Evolutionary conservation across 148 eudicot species (phyloP).

Genomic region (Silene latifolia): DNA sequence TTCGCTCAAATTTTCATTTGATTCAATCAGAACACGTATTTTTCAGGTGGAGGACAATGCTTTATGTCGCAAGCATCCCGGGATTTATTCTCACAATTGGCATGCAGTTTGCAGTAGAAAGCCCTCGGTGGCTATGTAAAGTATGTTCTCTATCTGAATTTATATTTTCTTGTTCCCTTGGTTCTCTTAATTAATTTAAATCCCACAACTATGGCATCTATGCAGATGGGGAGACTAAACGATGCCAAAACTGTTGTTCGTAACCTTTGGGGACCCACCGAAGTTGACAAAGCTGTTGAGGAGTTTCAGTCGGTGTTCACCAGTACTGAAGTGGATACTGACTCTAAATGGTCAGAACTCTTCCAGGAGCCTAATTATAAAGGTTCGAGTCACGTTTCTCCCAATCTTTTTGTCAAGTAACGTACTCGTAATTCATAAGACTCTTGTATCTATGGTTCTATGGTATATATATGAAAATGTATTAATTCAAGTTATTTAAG

Average conservation of each 20-base stretch:
- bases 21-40: not conserved
- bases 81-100: slow-evolving; percentile 62
- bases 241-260: slow-evolving; percentile 52
- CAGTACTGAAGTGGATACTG: slow-evolving; percentile 41
- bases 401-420: not conserved
- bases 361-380: slow-evolving; percentile 68
- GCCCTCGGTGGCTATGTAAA: slow-evolving; percentile 85
- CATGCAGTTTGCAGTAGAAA: slow-evolving; percentile 78
- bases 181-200: not conserved
- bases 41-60: slow-evolving; percentile 78
- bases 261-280: slow-evolving; percentile 62
- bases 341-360: slow-evolving; percentile 68
- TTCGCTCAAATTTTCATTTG: not conserved
- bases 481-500: too few relatives aligned
- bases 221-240: slow-evolving; percentile 60
- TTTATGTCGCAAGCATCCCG: slow-evolving; percentile 66
- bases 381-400: slow-evolving; percentile 44
- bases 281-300: slow-evolving; percentile 64
- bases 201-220: not conserved
- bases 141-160: slow-evolving; percentile 31
- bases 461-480: too few relatives aligned
- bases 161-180: not conserved
- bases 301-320: slow-evolving; percentile 55
- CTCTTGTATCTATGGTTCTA: too few relatives aligned
- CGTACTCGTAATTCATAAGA: too few relatives aligned